These are phyloP conservation scores for Pinus tabuliformis DNA, from an alignment of 75 land plant species.

Conservation along the genomic window DNA sequence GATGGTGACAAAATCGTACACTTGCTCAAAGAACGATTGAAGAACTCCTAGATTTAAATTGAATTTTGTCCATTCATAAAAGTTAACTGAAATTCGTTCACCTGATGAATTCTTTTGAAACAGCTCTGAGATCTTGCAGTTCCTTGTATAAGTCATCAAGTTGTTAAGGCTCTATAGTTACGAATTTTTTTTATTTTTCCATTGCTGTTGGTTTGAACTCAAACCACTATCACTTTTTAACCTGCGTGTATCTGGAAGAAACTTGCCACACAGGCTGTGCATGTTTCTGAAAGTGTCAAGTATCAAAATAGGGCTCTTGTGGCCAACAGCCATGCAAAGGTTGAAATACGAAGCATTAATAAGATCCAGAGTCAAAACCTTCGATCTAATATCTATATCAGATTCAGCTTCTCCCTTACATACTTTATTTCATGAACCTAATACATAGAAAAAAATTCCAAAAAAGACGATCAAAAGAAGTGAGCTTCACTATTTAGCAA, in stretches of 20 bases:
- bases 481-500: too few relatives aligned
- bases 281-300: neutral
- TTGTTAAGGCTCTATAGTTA: neutral
- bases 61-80: neutral
- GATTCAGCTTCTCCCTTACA: neutral
- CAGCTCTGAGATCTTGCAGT: neutral
- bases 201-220: neutral
- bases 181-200: neutral
- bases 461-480: too few relatives aligned
- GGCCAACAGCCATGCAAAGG: neutral
- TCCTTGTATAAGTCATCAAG: neutral
- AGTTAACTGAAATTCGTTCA: neutral
- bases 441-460: too few relatives aligned
- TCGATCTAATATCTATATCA: neutral
- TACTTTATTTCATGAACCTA: too few relatives aligned
- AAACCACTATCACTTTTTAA: neutral
- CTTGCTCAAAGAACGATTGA: constrained; percentile 74
- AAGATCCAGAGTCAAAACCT: neutral
- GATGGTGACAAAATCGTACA: constrained; percentile 64
- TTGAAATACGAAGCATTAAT: neutral
- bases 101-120: neutral
- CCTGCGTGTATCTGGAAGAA: neutral
- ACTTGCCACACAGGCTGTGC: neutral
- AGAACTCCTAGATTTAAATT: constrained; percentile 22
- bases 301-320: neutral